phyloP scores from a whole-genome alignment of 352 stramenopile species.

The Plasmopara viticola region DNA sequence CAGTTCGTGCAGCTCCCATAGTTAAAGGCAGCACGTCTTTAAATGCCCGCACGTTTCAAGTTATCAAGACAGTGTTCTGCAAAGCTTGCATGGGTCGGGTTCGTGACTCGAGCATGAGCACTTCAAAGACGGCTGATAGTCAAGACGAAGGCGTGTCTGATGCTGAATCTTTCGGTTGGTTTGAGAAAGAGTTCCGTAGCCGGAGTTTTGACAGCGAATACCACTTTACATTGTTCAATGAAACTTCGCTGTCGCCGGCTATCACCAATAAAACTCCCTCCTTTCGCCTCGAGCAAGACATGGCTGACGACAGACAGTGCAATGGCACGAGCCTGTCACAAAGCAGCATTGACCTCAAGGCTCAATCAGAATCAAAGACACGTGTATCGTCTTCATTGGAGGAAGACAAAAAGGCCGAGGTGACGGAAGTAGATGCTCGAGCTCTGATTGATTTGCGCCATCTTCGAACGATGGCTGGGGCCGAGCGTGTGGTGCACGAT shows the following conservation, averaged over 20 bases:
- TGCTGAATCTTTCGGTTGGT: constrained; percentile 26
- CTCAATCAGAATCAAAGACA: constrained; percentile 28
- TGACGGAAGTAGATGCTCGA: constrained; percentile 13
- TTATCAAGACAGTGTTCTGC: constrained; percentile 57
- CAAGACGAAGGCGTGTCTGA: constrained; percentile 30
- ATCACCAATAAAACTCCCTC: constrained; percentile 8
- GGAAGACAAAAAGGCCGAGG: constrained; percentile 15
- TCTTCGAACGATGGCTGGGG: constrained; percentile 29
- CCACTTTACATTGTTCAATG: constrained; percentile 7
- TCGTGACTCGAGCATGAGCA: constrained; percentile 22
- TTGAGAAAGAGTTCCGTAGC: constrained; percentile 13
- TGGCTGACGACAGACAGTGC: constrained; percentile 11
- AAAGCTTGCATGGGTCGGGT: constrained; percentile 48
- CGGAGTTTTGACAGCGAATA: constrained; percentile 22
- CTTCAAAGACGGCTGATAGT: constrained; percentile 12
- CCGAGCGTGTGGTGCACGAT: constrained; percentile 29
- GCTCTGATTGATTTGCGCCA: constrained; percentile 34
- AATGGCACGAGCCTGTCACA: constrained; percentile 7
- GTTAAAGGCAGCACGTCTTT: constrained; percentile 16
- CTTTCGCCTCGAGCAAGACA: constrained; percentile 7
- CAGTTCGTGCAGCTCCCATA: constrained; percentile 38
- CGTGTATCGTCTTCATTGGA: constrained; percentile 26
- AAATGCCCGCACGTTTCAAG: constrained; percentile 36
- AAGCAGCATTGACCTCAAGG: constrained; percentile 17
- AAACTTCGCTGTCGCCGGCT: constrained; percentile 11